phyloP scores from a whole-genome alignment of 2,329 filamentous ascomycete genomes.

The Cyanodermella asteris region DNA sequence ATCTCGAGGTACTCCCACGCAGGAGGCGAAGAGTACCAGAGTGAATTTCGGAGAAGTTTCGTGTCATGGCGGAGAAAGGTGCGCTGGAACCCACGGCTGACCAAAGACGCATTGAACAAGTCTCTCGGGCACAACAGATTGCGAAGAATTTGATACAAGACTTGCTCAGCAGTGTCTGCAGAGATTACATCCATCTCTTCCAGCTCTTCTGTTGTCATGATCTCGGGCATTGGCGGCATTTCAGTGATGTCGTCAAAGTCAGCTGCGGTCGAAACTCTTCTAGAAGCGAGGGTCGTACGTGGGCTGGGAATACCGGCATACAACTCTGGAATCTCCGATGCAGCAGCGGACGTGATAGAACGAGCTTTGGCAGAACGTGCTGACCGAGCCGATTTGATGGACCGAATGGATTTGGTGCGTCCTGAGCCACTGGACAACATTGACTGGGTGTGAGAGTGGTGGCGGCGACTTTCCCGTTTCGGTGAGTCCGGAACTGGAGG shows the following conservation, averaged over 20 bases:
- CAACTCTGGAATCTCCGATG: slow-evolving; percentile 8
- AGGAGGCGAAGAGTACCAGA: slow-evolving; percentile 31
- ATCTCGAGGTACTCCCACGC: slow-evolving; percentile 40
- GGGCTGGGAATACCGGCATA: slow-evolving; percentile 7
- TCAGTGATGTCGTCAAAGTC: neutral
- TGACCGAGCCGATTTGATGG: too few relatives aligned
- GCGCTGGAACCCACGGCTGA: slow-evolving; percentile 34
- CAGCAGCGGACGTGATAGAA: slow-evolving; percentile 7
- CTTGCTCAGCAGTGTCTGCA: slow-evolving; percentile 22
- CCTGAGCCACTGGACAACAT: too few relatives aligned
- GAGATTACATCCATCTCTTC: slow-evolving; percentile 16
- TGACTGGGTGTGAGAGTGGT: too few relatives aligned
- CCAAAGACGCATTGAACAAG: slow-evolving; percentile 30
- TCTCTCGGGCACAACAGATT: slow-evolving; percentile 28
- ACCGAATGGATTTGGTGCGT: too few relatives aligned
- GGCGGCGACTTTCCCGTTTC: too few relatives aligned
- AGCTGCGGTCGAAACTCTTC: neutral
- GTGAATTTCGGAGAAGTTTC: slow-evolving; percentile 26
- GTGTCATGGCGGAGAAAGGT: slow-evolving; percentile 37
- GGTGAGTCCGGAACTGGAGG: too few relatives aligned
- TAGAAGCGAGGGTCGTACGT: neutral
- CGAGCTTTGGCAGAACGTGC: slow-evolving; percentile 3
- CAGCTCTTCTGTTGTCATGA: slow-evolving; percentile 4
- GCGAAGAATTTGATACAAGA: slow-evolving; percentile 30
- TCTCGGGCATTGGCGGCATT: too few relatives aligned